Evolutionary conservation across 129 eudicot species (phyloP).

Genomic region (Gnaphalium uliginosum): DNA sequence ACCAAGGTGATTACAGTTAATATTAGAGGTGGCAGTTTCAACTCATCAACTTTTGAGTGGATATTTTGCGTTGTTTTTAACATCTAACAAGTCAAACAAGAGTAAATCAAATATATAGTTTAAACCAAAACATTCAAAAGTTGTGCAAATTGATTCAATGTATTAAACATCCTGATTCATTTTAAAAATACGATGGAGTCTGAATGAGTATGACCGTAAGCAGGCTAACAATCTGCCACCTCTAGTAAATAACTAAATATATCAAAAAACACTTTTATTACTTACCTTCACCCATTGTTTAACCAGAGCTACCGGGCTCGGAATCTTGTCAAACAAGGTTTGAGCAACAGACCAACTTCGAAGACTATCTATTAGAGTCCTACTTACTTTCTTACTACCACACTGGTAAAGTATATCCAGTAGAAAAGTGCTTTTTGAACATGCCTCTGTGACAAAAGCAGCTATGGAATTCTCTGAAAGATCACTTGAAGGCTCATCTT

Average conservation of each 20-base stretch:
- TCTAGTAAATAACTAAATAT: not conserved
- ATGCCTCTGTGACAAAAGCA: slow-evolving; percentile 58
- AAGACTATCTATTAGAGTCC: slow-evolving; percentile 45
- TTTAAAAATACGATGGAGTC: too few relatives aligned
- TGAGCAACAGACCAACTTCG: slow-evolving; percentile 73
- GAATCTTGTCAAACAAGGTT: slow-evolving; percentile 49
- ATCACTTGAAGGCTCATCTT: slow-evolving; percentile 38
- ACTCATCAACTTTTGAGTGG: not conserved
- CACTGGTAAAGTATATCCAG: slow-evolving; percentile 60
- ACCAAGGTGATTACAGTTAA: not conserved
- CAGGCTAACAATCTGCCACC: not conserved
- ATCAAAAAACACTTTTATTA: slow-evolving; percentile 17
- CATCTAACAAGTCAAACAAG: slow-evolving; percentile 4
- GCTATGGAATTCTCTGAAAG: slow-evolving; percentile 49
- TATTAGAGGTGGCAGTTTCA: not conserved
- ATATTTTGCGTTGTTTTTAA: not conserved
- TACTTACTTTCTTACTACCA: slow-evolving; percentile 43
- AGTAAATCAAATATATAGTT: not conserved
- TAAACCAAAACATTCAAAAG: not conserved
- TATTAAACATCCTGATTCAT: slow-evolving; percentile 5
- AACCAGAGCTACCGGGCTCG: slow-evolving; percentile 59
- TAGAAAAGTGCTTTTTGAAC: slow-evolving; percentile 57
- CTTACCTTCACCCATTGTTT: slow-evolving; percentile 92
- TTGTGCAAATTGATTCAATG: not conserved
- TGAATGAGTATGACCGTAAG: too few relatives aligned